These are phyloP conservation scores for Magnusiomyces ingens DNA, from an alignment of 1,139 yeast genomes.

Conservation along the genomic window DNA sequence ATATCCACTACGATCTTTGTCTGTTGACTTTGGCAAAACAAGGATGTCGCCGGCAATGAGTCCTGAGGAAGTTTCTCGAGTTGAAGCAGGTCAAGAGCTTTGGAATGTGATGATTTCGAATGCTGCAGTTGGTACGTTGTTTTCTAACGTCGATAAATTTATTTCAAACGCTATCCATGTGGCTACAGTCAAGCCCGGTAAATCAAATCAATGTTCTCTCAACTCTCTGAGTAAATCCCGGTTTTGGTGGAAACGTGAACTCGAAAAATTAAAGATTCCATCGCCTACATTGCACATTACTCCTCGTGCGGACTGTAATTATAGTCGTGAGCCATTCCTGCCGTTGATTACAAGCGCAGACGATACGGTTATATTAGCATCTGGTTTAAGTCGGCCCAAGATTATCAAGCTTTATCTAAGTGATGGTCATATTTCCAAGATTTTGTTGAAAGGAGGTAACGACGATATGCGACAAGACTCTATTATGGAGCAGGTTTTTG, in stretches of 20 bases:
- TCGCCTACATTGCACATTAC: slow-evolving; percentile 56
- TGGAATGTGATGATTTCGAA: slow-evolving; percentile 14
- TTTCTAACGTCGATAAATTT: slow-evolving; percentile 38
- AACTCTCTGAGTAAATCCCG: neutral
- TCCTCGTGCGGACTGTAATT: slow-evolving; percentile 41
- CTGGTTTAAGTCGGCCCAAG: slow-evolving; percentile 85
- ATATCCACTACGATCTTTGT: slow-evolving; percentile 38
- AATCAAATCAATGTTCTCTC: slow-evolving; percentile 1
- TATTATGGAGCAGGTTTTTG: slow-evolving; percentile 95
- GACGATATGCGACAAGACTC: slow-evolving; percentile 95
- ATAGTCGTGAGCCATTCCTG: slow-evolving; percentile 32
- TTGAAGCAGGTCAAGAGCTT: slow-evolving; percentile 20
- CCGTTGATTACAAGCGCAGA: slow-evolving; percentile 46
- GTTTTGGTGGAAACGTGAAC: slow-evolving; percentile 47
- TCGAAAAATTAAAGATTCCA: slow-evolving; percentile 48
- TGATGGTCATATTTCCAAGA: slow-evolving; percentile 51
- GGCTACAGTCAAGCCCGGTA: slow-evolving; percentile 32
- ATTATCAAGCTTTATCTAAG: slow-evolving; percentile 50
- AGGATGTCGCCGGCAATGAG: slow-evolving; percentile 5
- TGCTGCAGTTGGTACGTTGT: slow-evolving; percentile 24
- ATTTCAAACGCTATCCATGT: slow-evolving; percentile 42
- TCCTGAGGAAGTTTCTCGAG: slow-evolving; percentile 14
- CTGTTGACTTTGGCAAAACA: slow-evolving; percentile 7
- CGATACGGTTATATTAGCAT: slow-evolving; percentile 49
- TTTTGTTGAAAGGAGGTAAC: slow-evolving; percentile 73